phyloP scores from a whole-genome alignment of 139 green algal species.

The Auxenochlorella pyrenoidosa region DNA sequence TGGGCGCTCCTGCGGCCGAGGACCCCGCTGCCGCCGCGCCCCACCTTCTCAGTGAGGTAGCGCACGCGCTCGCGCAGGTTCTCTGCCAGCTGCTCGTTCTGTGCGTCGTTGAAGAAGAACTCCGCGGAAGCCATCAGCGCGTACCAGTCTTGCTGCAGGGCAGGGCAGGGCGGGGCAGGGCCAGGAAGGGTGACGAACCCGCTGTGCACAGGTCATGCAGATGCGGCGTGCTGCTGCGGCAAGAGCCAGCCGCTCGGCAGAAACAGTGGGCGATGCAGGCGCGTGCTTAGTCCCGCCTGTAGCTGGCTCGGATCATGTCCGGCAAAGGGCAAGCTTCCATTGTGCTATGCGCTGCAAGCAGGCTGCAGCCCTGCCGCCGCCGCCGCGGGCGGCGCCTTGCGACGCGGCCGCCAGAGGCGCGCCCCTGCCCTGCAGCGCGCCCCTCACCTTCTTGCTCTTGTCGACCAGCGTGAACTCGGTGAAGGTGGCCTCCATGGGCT shows the following conservation, averaged over 20 bases:
- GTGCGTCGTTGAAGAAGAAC: constrained; percentile 90
- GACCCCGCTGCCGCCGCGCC: too few species aligned
- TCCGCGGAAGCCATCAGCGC: constrained; percentile 84
- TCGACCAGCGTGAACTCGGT: constrained; percentile 28
- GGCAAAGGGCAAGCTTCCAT: too few species aligned
- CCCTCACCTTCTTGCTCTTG: constrained; percentile 29
- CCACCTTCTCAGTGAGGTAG: constrained; percentile 66
- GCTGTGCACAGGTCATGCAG: too few species aligned
- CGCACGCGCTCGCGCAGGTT: constrained; percentile 87
- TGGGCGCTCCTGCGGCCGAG: too few species aligned
- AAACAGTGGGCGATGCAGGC: too few species aligned
- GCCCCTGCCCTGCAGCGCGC: neutral
- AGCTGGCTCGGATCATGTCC: too few species aligned
- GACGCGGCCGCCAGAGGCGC: neutral
- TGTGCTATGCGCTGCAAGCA: too few species aligned
- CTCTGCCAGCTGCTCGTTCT: constrained; percentile 93
- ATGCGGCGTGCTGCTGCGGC: too few species aligned
- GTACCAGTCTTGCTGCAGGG: constrained; percentile 63
- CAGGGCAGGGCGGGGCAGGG: neutral
- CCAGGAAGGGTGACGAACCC: neutral
- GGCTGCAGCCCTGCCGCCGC: neutral
- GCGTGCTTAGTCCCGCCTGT: too few species aligned
- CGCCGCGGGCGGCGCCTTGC: neutral
- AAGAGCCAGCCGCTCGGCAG: too few species aligned
- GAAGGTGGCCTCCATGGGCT: constrained; percentile 38